Evolutionary conservation across 2,329 filamentous ascomycete genomes (phyloP).

Genomic region (Fusarium phyllophilum): DNA sequence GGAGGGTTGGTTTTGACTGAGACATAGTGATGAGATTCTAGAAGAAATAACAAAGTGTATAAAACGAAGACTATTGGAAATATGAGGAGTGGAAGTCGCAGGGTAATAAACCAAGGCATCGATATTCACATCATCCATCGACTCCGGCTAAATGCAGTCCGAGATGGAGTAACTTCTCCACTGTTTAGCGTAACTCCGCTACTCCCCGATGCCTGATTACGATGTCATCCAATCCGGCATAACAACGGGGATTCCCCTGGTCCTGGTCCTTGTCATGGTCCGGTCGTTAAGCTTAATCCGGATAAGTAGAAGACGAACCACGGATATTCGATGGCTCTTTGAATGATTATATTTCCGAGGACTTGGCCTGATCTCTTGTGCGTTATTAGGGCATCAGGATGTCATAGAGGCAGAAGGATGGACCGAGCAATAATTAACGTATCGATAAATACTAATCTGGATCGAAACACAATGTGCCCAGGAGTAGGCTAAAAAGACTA

Average conservation of each 20-base stretch:
- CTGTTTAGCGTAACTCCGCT: background rate
- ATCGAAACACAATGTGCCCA: rapidly evolving
- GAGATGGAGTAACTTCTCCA: background rate
- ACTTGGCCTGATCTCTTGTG: too few relatives aligned
- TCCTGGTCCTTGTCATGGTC: background rate
- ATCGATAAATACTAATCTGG: background rate
- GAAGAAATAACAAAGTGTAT: rapidly evolving
- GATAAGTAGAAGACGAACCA: background rate
- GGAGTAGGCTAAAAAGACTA: background rate
- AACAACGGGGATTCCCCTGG: background rate
- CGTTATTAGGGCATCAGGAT: rapidly evolving
- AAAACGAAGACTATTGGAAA: background rate
- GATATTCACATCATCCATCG: background rate
- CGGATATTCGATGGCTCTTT: background rate
- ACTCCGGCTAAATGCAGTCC: background rate
- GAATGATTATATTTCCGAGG: background rate
- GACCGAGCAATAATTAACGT: background rate
- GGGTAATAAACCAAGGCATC: background rate
- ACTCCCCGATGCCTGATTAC: background rate
- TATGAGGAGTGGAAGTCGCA: background rate
- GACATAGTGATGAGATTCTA: background rate
- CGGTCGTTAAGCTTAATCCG: background rate
- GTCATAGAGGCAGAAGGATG: background rate
- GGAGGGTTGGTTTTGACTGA: conserved; percentile 40
- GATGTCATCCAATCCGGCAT: background rate